phyloP scores from a whole-genome alignment of 140 eudicot genomes.

The Anethum foeniculum region DNA sequence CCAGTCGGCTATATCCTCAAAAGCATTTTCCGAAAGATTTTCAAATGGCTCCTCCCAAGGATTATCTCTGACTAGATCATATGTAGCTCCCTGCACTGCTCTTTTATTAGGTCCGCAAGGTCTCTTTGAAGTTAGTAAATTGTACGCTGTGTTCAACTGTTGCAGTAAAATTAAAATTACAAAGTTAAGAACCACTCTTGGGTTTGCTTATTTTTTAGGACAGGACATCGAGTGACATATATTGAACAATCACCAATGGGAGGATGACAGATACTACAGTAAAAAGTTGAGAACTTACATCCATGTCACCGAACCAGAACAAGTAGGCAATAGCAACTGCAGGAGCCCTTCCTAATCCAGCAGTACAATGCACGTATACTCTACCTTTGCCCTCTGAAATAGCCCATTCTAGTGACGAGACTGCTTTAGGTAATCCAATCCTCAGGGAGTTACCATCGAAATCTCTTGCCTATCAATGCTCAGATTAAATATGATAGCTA shows the following conservation, averaged over 20 bases:
- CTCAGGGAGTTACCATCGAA: constrained; percentile 94
- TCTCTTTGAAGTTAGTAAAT: constrained; percentile 53
- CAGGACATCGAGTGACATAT: no score
- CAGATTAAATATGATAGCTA: background rate
- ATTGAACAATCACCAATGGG: background rate
- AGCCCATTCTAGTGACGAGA: constrained; percentile 83
- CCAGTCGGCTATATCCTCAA: constrained; percentile 79
- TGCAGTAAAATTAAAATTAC: background rate
- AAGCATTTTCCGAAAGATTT: constrained; percentile 68
- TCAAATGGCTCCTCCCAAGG: constrained; percentile 80
- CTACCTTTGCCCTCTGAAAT: constrained; percentile 80
- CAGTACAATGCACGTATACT: constrained; percentile 88
- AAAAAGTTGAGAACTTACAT: constrained; percentile 50
- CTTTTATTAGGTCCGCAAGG: constrained; percentile 87
- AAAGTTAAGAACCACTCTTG: background rate
- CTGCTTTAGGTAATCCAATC: constrained; percentile 77
- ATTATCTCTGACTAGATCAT: constrained; percentile 74
- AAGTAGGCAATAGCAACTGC: constrained; percentile 89
- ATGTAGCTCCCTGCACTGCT: constrained; percentile 85
- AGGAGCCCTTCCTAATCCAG: constrained; percentile 96
- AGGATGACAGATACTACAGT: background rate
- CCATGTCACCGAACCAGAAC: constrained; percentile 82
- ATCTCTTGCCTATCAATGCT: constrained; percentile 63
- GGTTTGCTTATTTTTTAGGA: background rate
- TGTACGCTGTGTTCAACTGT: constrained; percentile 67